Evolutionary conservation across 352 stramenopile species (phyloP), one percentile per base, ranked within the genome.

Genomic region (Phytophthora niederhauseri): DNA sequence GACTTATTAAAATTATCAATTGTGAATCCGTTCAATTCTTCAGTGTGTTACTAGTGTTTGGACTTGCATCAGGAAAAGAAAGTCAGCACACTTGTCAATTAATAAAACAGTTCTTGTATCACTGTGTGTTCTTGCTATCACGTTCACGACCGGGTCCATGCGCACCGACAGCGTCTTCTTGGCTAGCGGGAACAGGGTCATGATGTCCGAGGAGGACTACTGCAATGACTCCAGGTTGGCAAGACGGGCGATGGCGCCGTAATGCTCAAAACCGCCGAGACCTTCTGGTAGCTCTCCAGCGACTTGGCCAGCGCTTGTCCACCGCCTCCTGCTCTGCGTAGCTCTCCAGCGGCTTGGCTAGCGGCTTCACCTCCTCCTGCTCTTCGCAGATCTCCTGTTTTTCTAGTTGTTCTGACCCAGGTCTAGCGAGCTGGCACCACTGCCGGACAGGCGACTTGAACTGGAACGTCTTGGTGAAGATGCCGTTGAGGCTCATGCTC

Each of bases 221-320:
- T 96, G 75, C 54, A 97, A 82, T 14, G 88, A 69, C 61, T 90
- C 85, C 7, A 99, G 69, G 22, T 81, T 89, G n/a, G 90, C 77
- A 51, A 97, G 86, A 60, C 97, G 92, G 60, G 94, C 84, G 64
- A 97, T 94, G 20, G 97, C 81, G 50, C 91, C 89, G 62, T 94
- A 84, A 46, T 87, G 87, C 57, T 90, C 67, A 53, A 91, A 82
- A 17, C 80, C 6, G 89, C 71, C 22, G 89, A 92, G 36, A 96
- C 87, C 54, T 92, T 91, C 52, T 91, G 80, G 62, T 90, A 89
- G 66, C 86, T 80, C 49, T 90, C 80, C 24, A 77, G 53, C 41
- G 64, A 57, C 70, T 69, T 75, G 31, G 72, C 52, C 50, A 61
- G 70, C 8, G 45, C 54, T 81, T 79, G 7, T 80, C 65, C 9